A percentile compares a stretch with the other conserved stretches of the same genome.
Evolutionary conservation across 2,329 filamentous ascomycete species (phyloP).

Genomic region (Neofusicoccum kwambonambiense): DNA sequence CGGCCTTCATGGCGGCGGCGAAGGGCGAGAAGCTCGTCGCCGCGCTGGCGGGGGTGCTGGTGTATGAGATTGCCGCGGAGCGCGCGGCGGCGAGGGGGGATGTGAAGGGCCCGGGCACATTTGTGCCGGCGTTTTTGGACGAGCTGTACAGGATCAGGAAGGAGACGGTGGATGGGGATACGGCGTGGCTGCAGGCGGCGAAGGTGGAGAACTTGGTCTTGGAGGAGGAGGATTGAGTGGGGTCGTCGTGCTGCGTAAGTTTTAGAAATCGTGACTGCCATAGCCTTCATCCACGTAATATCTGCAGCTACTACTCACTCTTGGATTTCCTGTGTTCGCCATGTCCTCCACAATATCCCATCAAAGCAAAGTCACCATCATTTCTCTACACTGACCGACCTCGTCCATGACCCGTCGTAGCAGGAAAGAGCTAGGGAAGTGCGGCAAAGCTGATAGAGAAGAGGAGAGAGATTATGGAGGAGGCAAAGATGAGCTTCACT

Average conservation of each 20-base stretch:
- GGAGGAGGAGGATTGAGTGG: not conserved
- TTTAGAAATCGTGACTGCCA: too few relatives aligned
- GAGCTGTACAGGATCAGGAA: constrained; percentile 46
- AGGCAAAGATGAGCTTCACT: too few relatives aligned
- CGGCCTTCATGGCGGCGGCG: constrained; percentile 68
- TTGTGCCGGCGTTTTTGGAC: constrained; percentile 83
- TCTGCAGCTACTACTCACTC: too few relatives aligned
- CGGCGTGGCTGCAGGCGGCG: not conserved
- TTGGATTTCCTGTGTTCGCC: too few relatives aligned
- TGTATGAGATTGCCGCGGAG: constrained; percentile 78
- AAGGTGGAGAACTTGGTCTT: not conserved
- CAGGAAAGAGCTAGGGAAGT: too few relatives aligned
- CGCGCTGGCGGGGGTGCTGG: constrained; percentile 68
- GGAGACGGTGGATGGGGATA: not conserved
- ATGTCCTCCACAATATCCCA: too few relatives aligned
- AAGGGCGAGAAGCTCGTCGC: constrained; percentile 67
- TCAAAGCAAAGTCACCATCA: too few relatives aligned
- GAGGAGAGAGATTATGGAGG: too few relatives aligned
- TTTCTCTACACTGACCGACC: too few relatives aligned
- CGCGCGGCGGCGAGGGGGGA: constrained; percentile 56
- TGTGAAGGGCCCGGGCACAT: constrained; percentile 79
- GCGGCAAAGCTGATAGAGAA: too few relatives aligned
- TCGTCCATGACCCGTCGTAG: too few relatives aligned
- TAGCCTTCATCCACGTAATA: too few relatives aligned
- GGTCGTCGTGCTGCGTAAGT: not conserved